These are phyloP conservation scores for Penicillium sp. DNA, from an alignment of 2,329 filamentous ascomycete genomes.

Conservation along the genomic window DNA sequence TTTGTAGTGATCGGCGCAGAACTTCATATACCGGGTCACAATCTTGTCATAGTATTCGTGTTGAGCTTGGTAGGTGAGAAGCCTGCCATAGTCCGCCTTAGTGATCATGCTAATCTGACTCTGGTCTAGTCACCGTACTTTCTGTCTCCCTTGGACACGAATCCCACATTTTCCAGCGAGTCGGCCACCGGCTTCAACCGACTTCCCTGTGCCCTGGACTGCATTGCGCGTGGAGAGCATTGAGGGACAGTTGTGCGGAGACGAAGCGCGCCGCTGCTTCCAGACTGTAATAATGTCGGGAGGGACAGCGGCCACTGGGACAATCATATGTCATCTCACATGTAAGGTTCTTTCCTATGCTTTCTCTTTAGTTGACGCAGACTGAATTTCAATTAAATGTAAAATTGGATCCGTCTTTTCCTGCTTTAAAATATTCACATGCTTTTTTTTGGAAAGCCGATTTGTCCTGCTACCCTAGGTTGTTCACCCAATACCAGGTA, in stretches of 20 bases:
- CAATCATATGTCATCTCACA: too few species aligned
- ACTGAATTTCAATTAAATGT: too few species aligned
- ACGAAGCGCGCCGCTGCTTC: constrained; percentile 1
- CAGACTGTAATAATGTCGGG: too few species aligned
- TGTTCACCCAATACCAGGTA: too few species aligned
- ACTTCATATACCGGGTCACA: constrained; percentile 83
- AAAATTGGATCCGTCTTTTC: too few species aligned
- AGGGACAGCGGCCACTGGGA: too few species aligned
- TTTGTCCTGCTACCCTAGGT: too few species aligned
- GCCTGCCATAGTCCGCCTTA: constrained; percentile 50
- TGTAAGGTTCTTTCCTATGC: too few species aligned
- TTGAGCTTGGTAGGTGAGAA: constrained; percentile 75
- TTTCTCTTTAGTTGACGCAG: too few species aligned
- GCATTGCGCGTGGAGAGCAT: constrained; percentile 21
- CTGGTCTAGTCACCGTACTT: constrained; percentile 56
- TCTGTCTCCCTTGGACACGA: constrained; percentile 88
- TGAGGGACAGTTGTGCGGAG: constrained; percentile 7
- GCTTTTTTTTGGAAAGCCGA: too few species aligned
- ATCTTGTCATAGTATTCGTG: constrained; percentile 86
- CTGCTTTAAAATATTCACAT: too few species aligned
- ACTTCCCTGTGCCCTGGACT: constrained; percentile 28
- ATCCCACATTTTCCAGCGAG: constrained; percentile 76
- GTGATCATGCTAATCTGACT: constrained; percentile 3
- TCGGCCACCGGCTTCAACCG: constrained; percentile 75
- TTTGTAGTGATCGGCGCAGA: constrained; percentile 75